phyloP scores from a whole-genome alignment of 306 rosid species.

The Spatholobus suberectus region DNA sequence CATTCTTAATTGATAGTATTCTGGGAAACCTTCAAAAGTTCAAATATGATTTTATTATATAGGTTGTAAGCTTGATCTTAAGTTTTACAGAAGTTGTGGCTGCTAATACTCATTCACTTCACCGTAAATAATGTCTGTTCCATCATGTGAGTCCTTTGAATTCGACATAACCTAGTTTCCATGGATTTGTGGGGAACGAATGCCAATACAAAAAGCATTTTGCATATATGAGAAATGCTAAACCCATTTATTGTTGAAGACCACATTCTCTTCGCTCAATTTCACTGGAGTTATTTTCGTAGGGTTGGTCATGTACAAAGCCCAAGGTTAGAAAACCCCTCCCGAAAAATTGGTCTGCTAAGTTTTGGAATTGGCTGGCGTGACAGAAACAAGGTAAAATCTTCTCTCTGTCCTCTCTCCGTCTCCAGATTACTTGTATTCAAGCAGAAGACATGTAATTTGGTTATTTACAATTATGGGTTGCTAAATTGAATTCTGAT shows the following conservation, averaged over 20 bases:
- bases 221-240: conserved; percentile 20
- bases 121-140: neutral
- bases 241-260: neutral
- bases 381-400: conserved; percentile 81
- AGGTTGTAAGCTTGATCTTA: conserved; percentile 4
- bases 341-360: conserved; percentile 66
- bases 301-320: conserved; percentile 54
- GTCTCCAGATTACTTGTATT: conserved; percentile 26
- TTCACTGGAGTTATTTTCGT: conserved; percentile 46
- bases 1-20: conserved; percentile 15
- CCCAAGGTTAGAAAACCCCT: conserved; percentile 49
- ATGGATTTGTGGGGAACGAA: conserved; percentile 13
- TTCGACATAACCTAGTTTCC: conserved; percentile 13
- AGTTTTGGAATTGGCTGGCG: conserved; percentile 95
- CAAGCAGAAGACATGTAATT: neutral
- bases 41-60: neutral
- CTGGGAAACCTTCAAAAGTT: conserved; percentile 15
- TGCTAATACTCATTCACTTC: conserved; percentile 11
- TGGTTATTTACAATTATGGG: neutral
- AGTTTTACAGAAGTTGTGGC: neutral
- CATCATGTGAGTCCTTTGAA: conserved; percentile 22
- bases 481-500: conserved; percentile 26
- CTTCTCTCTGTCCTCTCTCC: conserved; percentile 13
- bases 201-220: conserved; percentile 25
- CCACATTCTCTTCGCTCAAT: conserved; percentile 29